A percentile compares a stretch with the other conserved stretches of the same genome.
These are phyloP conservation scores for Withania somnifera DNA, from an alignment of 305 asterid species.

Conservation along the genomic window DNA sequence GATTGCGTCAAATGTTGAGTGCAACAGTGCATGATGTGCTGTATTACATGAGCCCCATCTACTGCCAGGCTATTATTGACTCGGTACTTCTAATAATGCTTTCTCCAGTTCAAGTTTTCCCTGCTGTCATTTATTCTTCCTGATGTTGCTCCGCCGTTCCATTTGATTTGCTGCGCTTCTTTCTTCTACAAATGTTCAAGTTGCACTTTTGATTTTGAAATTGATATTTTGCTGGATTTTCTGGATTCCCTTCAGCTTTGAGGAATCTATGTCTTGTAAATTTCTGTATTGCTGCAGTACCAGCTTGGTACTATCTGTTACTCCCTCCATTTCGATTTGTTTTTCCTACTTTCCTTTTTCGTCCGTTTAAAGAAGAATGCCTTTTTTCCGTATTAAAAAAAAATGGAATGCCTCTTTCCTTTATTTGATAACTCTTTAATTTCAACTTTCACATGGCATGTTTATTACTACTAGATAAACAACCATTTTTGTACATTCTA, in stretches of 20 bases:
- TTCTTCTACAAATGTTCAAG: not conserved
- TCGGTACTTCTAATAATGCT: constrained; percentile 45
- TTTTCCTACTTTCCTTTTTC: no score
- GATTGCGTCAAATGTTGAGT: constrained; percentile 82
- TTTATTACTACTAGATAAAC: no score
- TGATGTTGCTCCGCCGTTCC: not conserved
- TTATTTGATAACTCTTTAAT: no score
- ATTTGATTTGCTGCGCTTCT: not conserved
- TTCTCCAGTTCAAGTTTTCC: constrained; percentile 7
- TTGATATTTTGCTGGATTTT: not conserved
- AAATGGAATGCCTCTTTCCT: no score
- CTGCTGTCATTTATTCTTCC: not conserved
- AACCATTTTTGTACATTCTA: no score
- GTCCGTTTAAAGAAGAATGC: no score
- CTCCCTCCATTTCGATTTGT: no score
- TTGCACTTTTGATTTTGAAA: not conserved
- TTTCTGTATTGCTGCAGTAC: not conserved
- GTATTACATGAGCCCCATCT: constrained; percentile 97
- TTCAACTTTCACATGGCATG: no score
- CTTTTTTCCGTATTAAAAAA: no score
- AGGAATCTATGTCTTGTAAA: not conserved
- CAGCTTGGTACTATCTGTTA: not conserved
- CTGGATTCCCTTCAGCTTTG: not conserved
- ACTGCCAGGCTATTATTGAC: constrained; percentile 91
- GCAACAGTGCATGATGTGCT: constrained; percentile 97